phyloP scores from a whole-genome alignment of 139 green algal species.

The Chlamydomonas incerta region DNA sequence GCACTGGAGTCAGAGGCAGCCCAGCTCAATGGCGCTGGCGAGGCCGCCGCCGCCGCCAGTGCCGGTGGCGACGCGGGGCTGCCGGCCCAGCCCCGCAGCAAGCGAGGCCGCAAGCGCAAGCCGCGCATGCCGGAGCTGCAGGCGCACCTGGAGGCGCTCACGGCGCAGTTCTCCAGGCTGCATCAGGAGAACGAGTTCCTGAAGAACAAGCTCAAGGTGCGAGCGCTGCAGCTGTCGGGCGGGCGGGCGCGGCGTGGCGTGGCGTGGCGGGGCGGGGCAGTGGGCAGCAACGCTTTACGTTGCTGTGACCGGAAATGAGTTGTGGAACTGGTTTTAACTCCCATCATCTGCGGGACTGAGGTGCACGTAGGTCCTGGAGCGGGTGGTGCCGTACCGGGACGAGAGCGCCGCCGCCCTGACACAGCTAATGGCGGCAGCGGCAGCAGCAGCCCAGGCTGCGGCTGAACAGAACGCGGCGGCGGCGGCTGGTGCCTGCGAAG shows the following conservation, averaged over 20 bases:
- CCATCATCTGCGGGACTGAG: too few species aligned
- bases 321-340: too few species aligned
- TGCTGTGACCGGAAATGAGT: too few species aligned
- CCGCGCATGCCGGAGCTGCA: constrained; percentile 7
- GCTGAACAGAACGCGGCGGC: background rate
- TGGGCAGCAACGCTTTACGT: too few species aligned
- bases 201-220: constrained; percentile 20
- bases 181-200: constrained; percentile 17
- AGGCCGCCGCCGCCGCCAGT: too few species aligned
- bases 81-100: too few species aligned
- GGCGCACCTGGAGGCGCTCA: background rate
- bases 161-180: background rate
- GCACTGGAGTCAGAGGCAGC: too few species aligned
- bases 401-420: background rate
- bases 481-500: background rate
- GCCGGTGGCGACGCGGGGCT: too few species aligned
- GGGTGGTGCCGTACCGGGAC: constrained; percentile 15
- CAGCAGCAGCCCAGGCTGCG: background rate
- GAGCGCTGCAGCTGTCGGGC: too few species aligned
- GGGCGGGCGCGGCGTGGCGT: too few species aligned
- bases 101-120: constrained; percentile 17
- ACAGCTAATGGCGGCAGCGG: background rate
- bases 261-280: too few species aligned
- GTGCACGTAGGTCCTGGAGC: constrained; percentile 13
- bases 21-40: too few species aligned